Base-by-base conservation (phyloP, 1,284 basidiomycete species). In the Tetrapyrgos nigripes region DNA sequence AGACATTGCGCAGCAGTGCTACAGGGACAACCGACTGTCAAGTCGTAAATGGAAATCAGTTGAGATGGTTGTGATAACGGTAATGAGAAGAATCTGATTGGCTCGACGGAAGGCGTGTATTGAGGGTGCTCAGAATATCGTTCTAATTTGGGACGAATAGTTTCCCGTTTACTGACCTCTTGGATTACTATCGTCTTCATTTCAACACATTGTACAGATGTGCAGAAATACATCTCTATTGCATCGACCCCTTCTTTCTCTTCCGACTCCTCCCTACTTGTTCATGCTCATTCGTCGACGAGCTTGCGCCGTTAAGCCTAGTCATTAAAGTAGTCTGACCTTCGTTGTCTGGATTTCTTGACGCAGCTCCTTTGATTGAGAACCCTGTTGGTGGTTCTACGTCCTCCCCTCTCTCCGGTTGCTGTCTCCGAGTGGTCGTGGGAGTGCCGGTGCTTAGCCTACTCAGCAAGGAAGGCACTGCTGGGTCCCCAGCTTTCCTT, bases 351-450 rank as follows among this genome's bases (percentile, higher is more conserved):
- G 29, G 31, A 31, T 26, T 19, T 43, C 50, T 57, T 31, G 37
- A 73, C 37, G 84, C 85, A 23, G 86, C 85, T 44, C 86, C 86
- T 65, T 82, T 83, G 61, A 86, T 85, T 63, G 73, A 60, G 65
- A 46, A 27, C 53, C 19, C 29, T 47, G 23, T 29, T 26, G 49
- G 48, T 31, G 56, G 43, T 17, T 60, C 57, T 47, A 14, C 56
- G 58, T 35, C 50, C 58, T 37, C 19, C 55, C 29, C 58, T 19
- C 43, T 50, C 21, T 28, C 26, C n/a, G 35, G 26, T 19, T 51
- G 62, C 48, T 51, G 45, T 46, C 53, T 58, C 66, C 60, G n/a
- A n/a, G n/a, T 69, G 70, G 69, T 73, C 71, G 61, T 67, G 64
- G 66, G 8, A 57, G 62, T 35, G 23, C 53, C 28, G 24, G 64